A percentile compares a stretch with the other conserved stretches of the same genome.
These are phyloP conservation scores for Falciphora oryzae DNA, from an alignment of 2,329 filamentous ascomycete species.

Conservation along the genomic window DNA sequence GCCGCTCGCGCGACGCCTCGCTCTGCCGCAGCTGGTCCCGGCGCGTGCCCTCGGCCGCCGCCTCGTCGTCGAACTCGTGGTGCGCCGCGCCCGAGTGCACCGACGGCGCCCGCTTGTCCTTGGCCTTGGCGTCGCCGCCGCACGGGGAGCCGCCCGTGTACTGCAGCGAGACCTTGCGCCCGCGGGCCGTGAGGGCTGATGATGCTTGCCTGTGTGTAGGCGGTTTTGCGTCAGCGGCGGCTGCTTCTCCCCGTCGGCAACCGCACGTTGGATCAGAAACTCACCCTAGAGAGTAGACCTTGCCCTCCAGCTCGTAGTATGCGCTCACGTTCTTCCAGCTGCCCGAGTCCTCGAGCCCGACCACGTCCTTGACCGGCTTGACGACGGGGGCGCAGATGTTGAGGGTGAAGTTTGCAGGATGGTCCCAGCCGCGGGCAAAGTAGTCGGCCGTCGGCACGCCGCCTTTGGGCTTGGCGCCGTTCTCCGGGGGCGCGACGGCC, in stretches of 20 bases:
- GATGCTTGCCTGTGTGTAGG: conserved; percentile 43
- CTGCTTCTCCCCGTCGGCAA: too few relatives aligned
- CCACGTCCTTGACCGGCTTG: conserved; percentile 54
- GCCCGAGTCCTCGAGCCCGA: conserved; percentile 52
- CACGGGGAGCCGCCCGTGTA: conserved; percentile 75
- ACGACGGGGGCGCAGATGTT: conserved; percentile 78
- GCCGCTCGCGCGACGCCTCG: conserved; percentile 32
- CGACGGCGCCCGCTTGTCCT: conserved; percentile 16
- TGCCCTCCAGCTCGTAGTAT: conserved; percentile 62
- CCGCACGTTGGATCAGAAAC: conserved; percentile 20
- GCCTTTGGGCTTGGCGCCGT: conserved; percentile 38
- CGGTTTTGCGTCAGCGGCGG: not conserved
- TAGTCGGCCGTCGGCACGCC: conserved; percentile 44
- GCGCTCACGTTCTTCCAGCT: conserved; percentile 71
- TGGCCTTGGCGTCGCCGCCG: conserved; percentile 27
- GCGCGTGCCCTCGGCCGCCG: conserved; percentile 22
- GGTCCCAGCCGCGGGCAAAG: conserved; percentile 67
- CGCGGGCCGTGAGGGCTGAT: conserved; percentile 50
- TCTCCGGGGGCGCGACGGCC: conserved; percentile 38
- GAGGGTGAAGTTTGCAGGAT: conserved; percentile 74
- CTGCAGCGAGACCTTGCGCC: conserved; percentile 70
- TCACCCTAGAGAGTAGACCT: conserved; percentile 70
- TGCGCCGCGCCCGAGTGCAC: conserved; percentile 32
- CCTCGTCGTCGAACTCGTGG: conserved; percentile 24
- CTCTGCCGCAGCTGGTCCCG: conserved; percentile 25